Percentiles rank a stretch among this genome's conserved stretches.
Evolutionary conservation across 495 filamentous ascomycete species (phyloP).

Genomic region (Podospora fimiseda): DNA sequence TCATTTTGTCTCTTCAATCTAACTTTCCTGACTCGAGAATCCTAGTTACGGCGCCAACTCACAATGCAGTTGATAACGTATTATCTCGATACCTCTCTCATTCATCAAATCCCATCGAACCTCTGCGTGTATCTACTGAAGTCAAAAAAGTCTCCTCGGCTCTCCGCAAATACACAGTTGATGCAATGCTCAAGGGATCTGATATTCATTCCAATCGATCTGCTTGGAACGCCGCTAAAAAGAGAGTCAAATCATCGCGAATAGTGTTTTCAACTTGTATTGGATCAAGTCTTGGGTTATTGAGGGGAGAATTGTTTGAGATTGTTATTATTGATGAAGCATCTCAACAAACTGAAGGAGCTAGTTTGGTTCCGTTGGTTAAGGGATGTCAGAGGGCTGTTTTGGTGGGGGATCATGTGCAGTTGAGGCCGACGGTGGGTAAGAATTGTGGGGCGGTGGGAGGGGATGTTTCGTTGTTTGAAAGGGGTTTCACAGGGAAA

Average conservation of each 20-base stretch:
- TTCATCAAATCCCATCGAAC: constrained; percentile 1
- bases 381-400: constrained; percentile 44
- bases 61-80: constrained; percentile 50
- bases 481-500: constrained; percentile 36
- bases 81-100: constrained; percentile 37
- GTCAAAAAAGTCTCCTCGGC: constrained; percentile 40
- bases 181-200: constrained; percentile 40
- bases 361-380: constrained; percentile 41
- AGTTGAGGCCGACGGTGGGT: constrained; percentile 45
- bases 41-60: constrained; percentile 44
- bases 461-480: constrained; percentile 48
- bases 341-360: constrained; percentile 47
- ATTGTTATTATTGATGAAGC: constrained; percentile 48
- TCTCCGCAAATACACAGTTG: constrained; percentile 39
- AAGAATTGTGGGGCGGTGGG: constrained; percentile 28
- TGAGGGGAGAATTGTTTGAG: constrained; percentile 29
- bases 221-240: constrained; percentile 28
- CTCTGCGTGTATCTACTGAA: constrained; percentile 43
- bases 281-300: constrained; percentile 41
- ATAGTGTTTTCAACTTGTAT: constrained; percentile 48
- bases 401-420: constrained; percentile 49
- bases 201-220: constrained; percentile 33
- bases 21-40: constrained; percentile 26
- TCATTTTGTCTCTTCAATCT: constrained; percentile 33
- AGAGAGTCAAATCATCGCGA: constrained; percentile 32